Percentiles rank a stretch among this genome's conserved stretches.
These are phyloP conservation scores for Punctularia strigosozonata DNA, from an alignment of 768 basidiomycete genomes.

Conservation along the genomic window DNA sequence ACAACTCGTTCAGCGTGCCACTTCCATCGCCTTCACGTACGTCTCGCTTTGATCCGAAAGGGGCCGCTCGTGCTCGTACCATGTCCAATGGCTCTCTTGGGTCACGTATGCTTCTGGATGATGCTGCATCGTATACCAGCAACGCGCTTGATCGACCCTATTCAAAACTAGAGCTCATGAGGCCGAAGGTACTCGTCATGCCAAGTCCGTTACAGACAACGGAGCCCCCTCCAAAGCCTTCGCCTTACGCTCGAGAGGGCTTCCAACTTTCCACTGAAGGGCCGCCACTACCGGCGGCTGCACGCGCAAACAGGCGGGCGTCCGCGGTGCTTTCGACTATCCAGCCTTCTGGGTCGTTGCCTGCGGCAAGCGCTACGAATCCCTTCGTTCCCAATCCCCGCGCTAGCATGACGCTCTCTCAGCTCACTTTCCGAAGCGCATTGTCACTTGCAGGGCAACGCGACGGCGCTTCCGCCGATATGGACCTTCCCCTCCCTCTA, in stretches of 20 bases:
- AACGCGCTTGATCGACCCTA: conserved; percentile 41
- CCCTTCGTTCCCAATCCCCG: conserved; percentile 75
- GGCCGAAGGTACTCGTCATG: conserved; percentile 93
- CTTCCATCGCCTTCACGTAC: conserved; percentile 48
- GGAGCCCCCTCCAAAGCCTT: conserved; percentile 14
- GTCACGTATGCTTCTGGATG: conserved; percentile 48
- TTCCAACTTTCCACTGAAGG: conserved; percentile 60
- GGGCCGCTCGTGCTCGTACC: conserved; percentile 42
- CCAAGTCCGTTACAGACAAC: conserved; percentile 68
- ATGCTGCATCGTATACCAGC: conserved; percentile 23
- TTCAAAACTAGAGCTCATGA: conserved; percentile 68
- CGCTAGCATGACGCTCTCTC: conserved; percentile 59
- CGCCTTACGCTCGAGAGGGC: conserved; percentile 34
- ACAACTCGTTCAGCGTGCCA: conserved; percentile 61
- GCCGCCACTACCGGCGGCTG: conserved; percentile 67
- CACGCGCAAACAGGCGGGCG: conserved; percentile 42
- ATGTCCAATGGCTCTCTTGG: conserved; percentile 56
- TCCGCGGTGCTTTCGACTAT: conserved; percentile 25
- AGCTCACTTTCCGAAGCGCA: conserved; percentile 78
- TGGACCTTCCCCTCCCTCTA: conserved; percentile 48
- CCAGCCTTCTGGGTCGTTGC: conserved; percentile 17
- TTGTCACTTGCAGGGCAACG: conserved; percentile 57
- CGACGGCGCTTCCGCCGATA: conserved; percentile 50
- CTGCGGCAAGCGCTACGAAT: conserved; percentile 37
- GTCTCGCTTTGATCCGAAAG: conserved; percentile 78